Evolutionary conservation across 2,329 filamentous ascomycete species (phyloP).

Genomic region (Fusarium clavum): DNA sequence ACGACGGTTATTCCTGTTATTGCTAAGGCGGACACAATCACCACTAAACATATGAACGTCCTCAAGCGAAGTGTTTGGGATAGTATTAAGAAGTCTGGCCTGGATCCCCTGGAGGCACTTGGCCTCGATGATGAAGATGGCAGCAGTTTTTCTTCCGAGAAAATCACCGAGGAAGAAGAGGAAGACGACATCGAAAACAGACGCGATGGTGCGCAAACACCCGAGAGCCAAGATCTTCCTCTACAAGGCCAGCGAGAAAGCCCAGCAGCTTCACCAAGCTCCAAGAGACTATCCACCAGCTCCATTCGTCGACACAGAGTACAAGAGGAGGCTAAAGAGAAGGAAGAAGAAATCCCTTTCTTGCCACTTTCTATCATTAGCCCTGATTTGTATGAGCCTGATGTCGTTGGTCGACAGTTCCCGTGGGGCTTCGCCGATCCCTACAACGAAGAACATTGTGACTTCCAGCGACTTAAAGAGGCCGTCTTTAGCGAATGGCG

Average conservation of each 20-base stretch:
- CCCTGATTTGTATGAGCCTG: constrained; percentile 88
- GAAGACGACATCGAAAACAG: constrained; percentile 34
- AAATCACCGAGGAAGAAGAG: constrained; percentile 67
- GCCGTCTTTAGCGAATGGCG: constrained; percentile 95
- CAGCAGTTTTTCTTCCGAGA: constrained; percentile 65
- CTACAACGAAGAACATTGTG: constrained; percentile 90
- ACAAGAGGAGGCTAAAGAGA: constrained; percentile 60
- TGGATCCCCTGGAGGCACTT: constrained; percentile 89
- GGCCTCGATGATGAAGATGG: constrained; percentile 82
- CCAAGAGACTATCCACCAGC: constrained; percentile 60
- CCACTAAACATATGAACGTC: constrained; percentile 91
- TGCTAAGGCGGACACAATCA: constrained; percentile 96
- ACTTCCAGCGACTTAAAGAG: constrained; percentile 91
- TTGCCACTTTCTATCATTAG: constrained; percentile 93
- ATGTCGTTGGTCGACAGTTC: constrained; percentile 85
- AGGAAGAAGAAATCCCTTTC: constrained; percentile 72
- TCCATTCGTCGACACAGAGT: constrained; percentile 60
- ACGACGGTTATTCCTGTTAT: constrained; percentile 96
- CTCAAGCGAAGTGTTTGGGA: constrained; percentile 93
- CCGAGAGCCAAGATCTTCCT: constrained; percentile 53
- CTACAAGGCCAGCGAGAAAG: constrained; percentile 51
- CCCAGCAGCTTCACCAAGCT: constrained; percentile 52
- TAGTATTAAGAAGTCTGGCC: constrained; percentile 83
- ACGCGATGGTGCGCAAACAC: constrained; percentile 40
- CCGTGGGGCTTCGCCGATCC: constrained; percentile 98